Percentiles rank a stretch among this genome's conserved stretches.
phyloP scores from a whole-genome alignment of 2,329 filamentous ascomycete genomes.

The Pyrenophora teres region DNA sequence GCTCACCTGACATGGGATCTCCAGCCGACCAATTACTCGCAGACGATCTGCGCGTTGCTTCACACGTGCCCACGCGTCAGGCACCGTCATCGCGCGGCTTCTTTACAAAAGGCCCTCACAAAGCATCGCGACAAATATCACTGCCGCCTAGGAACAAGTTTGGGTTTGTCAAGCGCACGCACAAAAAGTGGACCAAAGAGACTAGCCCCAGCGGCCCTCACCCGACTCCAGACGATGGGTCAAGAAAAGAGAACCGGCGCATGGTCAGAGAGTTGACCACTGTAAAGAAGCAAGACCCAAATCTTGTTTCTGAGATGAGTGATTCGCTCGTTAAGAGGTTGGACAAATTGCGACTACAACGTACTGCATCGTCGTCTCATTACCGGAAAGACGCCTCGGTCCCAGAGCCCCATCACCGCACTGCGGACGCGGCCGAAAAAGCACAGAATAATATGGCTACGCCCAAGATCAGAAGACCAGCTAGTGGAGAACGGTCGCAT shows the following conservation, averaged over 20 bases:
- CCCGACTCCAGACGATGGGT: no score
- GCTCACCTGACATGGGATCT: not conserved
- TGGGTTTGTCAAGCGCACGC: no score
- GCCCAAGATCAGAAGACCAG: not conserved
- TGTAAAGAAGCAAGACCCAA: not conserved
- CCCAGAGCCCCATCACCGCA: not conserved
- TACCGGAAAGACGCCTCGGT: not conserved
- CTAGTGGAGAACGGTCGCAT: not conserved
- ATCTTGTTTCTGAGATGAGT: not conserved
- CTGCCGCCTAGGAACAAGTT: not conserved
- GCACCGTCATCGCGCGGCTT: not conserved
- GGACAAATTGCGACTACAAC: conserved; percentile 1
- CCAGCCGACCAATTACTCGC: not conserved
- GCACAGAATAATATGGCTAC: not conserved
- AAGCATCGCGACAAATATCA: not conserved
- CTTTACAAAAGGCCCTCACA: not conserved
- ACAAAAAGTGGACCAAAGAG: no score
- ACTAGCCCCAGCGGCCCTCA: no score
- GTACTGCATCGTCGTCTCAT: not conserved
- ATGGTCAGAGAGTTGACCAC: no score
- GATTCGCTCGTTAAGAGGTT: conserved; percentile 3
- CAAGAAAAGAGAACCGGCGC: no score
- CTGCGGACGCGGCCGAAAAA: not conserved
- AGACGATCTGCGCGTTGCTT: not conserved
- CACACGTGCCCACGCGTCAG: conserved; percentile 5